Conservation (phyloP, 177 flowering plant genomes). For the Telopea speciosissima region DNA sequence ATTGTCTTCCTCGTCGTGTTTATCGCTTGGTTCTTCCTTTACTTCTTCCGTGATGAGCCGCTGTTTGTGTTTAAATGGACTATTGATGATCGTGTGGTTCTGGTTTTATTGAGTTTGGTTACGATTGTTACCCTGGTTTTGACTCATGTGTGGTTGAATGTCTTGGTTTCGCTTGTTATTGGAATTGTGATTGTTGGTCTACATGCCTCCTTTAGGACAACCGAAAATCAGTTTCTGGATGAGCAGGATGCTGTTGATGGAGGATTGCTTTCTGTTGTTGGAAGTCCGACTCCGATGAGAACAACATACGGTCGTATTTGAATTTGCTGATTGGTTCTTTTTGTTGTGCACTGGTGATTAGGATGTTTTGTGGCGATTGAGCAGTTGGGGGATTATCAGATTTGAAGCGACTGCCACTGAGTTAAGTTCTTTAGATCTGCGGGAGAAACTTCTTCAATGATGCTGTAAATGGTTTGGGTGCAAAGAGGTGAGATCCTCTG, state of each 20-base stretch:
- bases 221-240: constrained; percentile 42
- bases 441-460: neutral
- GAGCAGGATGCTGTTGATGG: constrained; percentile 26
- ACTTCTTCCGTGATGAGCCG: constrained; percentile 47
- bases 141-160: constrained; percentile 42
- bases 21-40: constrained; percentile 49
- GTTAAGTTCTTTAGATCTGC: neutral
- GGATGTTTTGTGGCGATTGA: neutral
- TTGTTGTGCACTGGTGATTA: neutral
- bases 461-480: neutral
- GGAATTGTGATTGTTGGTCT: constrained; percentile 33
- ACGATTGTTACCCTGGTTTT: constrained; percentile 36
- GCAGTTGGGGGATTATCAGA: neutral
- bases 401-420: neutral
- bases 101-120: constrained; percentile 22
- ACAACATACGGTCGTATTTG: constrained; percentile 3
- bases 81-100: constrained; percentile 37
- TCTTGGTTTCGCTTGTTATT: constrained; percentile 31
- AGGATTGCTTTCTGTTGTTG: constrained; percentile 28
- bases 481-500: neutral
- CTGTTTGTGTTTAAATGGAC: constrained; percentile 26
- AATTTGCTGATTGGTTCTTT: neutral
- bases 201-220: constrained; percentile 44
- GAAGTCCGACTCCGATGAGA: constrained; percentile 5
- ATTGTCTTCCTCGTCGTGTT: constrained; percentile 38